Conservation (phyloP, 345 rosid genomes). For the Atalantia buxifolia region DNA sequence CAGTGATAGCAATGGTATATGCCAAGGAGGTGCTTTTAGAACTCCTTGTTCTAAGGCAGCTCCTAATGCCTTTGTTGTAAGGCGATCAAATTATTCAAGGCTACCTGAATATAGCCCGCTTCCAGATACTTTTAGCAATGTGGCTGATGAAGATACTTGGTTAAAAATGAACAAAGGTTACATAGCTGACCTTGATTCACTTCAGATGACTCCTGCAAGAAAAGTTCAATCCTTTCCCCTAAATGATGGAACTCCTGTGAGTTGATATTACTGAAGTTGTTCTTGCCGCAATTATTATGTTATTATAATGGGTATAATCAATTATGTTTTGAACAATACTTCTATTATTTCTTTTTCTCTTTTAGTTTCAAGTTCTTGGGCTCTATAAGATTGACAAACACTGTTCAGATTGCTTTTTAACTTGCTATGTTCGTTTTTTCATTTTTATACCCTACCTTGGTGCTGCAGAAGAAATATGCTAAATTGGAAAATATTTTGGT, state of each 20-base stretch:
- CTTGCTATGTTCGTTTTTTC: not conserved
- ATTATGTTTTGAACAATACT: not conserved
- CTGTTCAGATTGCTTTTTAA: not conserved
- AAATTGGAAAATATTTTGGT: not conserved
- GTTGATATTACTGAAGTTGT: slow-evolving; percentile 26
- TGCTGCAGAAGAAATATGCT: not conserved
- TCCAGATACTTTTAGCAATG: slow-evolving; percentile 64
- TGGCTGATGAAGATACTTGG: slow-evolving; percentile 98
- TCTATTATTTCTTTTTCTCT: not conserved
- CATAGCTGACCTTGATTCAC: slow-evolving; percentile 71
- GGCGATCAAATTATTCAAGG: slow-evolving; percentile 61
- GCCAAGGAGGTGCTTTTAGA: slow-evolving; percentile 43
- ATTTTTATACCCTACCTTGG: not conserved
- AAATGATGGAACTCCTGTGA: slow-evolving; percentile 51
- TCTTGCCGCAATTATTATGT: not conserved
- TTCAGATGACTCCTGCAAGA: slow-evolving; percentile 72
- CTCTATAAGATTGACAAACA: not conserved
- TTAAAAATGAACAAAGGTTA: slow-evolving; percentile 85
- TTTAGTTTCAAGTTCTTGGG: not conserved
- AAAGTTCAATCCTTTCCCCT: slow-evolving; percentile 62
- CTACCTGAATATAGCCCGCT: slow-evolving; percentile 76
- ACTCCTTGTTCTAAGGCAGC: slow-evolving; percentile 65
- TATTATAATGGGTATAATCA: not conserved
- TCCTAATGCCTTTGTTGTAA: slow-evolving; percentile 65
- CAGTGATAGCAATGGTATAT: slow-evolving; percentile 32